These are phyloP conservation scores for Cytospora piceae DNA, from an alignment of 2,329 filamentous ascomycete species.

Conservation along the genomic window DNA sequence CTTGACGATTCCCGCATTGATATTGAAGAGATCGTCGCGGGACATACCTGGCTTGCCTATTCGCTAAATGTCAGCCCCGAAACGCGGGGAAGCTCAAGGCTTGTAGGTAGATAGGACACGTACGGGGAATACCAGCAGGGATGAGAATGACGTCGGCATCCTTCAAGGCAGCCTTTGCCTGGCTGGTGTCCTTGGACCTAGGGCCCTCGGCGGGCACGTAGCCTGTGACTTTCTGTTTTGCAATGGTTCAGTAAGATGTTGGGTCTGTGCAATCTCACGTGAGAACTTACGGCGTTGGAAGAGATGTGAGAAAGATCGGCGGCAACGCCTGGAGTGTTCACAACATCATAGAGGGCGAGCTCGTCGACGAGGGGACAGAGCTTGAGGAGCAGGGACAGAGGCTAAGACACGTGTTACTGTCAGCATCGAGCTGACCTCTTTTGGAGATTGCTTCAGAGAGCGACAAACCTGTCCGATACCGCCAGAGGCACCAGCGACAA, in stretches of 20 bases:
- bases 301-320: slow-evolving; percentile 98
- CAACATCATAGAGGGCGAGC: slow-evolving; percentile 98
- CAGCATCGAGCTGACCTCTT: background rate
- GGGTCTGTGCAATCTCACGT: slow-evolving; percentile 4
- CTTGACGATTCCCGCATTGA: slow-evolving; percentile 98
- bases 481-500: slow-evolving; percentile 94
- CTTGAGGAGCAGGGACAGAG: slow-evolving; percentile 95
- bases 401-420: slow-evolving; percentile 56
- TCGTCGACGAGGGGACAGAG: slow-evolving; percentile 84
- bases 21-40: slow-evolving; percentile 99
- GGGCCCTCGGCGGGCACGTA: slow-evolving; percentile 80
- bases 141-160: slow-evolving; percentile 96
- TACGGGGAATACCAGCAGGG: slow-evolving; percentile 96
- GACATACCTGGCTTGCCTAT: slow-evolving; percentile 98
- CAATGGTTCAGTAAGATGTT: slow-evolving; percentile 19
- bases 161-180: slow-evolving; percentile 76
- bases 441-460: background rate
- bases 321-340: slow-evolving; percentile 96
- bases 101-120: slow-evolving; percentile 41
- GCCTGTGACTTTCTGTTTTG: slow-evolving; percentile 75
- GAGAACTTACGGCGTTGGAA: slow-evolving; percentile 69
- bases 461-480: slow-evolving; percentile 91
- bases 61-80: slow-evolving; percentile 21
- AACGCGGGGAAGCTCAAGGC: background rate
- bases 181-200: slow-evolving; percentile 55